Evolutionary conservation across 1,284 basidiomycete genomes (phyloP), one percentile per base, ranked within the genome.

Genomic region (Jaminaea rosea): DNA sequence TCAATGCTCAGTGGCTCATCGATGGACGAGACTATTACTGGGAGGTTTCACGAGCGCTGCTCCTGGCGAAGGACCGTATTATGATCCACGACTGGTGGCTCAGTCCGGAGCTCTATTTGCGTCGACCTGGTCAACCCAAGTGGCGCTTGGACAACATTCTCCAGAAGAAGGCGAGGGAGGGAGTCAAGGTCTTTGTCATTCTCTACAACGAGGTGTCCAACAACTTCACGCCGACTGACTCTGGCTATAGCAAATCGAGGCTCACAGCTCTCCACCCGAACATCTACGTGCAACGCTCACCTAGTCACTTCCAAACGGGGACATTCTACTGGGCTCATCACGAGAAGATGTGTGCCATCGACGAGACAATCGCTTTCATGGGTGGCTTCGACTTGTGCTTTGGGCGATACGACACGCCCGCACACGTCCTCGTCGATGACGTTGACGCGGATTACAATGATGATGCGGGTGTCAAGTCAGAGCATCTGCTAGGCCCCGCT

Each of bases 301-400:
- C 94, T 0, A 93, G 89, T 4, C 93, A 98, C 76, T 91, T 97
- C 74, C 87, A 92, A 69, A 96, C 91, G 0, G 92, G 93, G 3
- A 97, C 92, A 0, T 90, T 96, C 74, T 94, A 94, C 73, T 98
- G 93, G 93, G 71, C 52, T 47, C 72, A 92, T 84, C 94, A 98
- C 76, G 94, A 99, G 78, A 99, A 98, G 75, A 75, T 99, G 55
- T 97, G 93, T 73, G 89, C 97, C 13, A 88, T 98, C 58, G 94
- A 99, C 74, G 88, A 96, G 75, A 85, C 88, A 0, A 93, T 97
- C 60, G 93, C 88, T 0, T 98, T 98, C 76, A 94, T 92, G 88
- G 94, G 94, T 26, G 94, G 94, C 1, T 77, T 99, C 31, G 94
- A 99, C 76, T 80, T 93, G 42, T 96, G 79, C 63, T 76, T 76